Evolutionary conservation across 2,329 filamentous ascomycete species (phyloP).

Genomic region (Stylonectria norvegica): DNA sequence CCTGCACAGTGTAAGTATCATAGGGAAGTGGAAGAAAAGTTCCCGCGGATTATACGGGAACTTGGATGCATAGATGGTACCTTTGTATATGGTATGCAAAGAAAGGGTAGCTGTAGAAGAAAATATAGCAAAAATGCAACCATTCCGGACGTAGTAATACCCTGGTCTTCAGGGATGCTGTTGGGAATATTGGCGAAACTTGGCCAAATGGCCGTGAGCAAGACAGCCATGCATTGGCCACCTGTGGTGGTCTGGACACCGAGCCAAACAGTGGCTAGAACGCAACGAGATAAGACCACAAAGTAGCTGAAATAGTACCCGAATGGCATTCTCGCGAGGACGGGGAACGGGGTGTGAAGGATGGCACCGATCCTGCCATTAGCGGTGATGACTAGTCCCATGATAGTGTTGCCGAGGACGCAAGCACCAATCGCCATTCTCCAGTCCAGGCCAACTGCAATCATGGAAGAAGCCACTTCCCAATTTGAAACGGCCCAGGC

Average conservation of each 20-base stretch:
- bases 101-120: neutral
- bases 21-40: neutral
- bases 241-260: neutral
- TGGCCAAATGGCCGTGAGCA: neutral
- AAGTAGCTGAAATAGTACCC: constrained; percentile 1
- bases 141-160: neutral
- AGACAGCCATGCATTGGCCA: neutral
- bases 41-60: neutral
- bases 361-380: neutral
- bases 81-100: neutral
- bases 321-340: neutral
- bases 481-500: neutral
- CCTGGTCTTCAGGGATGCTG: neutral
- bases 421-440: neutral
- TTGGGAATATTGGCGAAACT: neutral
- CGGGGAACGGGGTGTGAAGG: neutral
- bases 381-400: neutral
- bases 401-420: neutral
- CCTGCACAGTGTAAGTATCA: neutral
- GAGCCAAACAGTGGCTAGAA: neutral
- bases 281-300: neutral
- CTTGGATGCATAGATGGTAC: neutral
- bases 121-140: neutral
- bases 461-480: neutral
- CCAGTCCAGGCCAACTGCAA: neutral